phyloP scores from a whole-genome alignment of 2,329 filamentous ascomycete genomes.

The Ceratocystis cubensis region DNA sequence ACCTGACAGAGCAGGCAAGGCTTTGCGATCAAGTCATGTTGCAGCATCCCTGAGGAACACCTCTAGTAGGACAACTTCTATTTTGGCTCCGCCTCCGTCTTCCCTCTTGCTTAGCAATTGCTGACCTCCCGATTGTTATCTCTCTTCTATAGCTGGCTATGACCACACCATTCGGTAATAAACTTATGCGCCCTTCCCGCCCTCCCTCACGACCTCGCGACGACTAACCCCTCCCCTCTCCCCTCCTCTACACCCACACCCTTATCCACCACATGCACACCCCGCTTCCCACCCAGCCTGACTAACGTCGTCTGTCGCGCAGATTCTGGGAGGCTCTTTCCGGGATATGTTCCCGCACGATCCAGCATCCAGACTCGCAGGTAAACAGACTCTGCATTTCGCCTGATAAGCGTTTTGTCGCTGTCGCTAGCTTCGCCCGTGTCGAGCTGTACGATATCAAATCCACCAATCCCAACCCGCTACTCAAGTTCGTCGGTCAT shows the following conservation, averaged over 20 bases:
- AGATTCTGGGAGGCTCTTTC: constrained; percentile 98
- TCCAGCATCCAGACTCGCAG: constrained; percentile 95
- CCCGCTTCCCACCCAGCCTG: neutral
- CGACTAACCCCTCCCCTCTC: neutral
- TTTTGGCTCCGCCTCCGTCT: neutral
- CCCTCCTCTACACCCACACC: neutral
- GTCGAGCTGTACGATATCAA: constrained; percentile 99
- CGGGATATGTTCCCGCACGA: constrained; percentile 93
- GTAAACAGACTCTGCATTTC: constrained; percentile 98
- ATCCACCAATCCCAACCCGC: constrained; percentile 86
- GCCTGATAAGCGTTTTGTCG: constrained; percentile 91
- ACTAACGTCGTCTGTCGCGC: constrained; percentile 15
- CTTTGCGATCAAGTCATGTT: neutral
- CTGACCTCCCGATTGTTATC: neutral
- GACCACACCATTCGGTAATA: constrained; percentile 49
- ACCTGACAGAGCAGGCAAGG: neutral
- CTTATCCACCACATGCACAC: neutral
- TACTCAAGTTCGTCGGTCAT: constrained; percentile 91
- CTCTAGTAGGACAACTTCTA: neutral
- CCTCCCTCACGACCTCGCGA: neutral
- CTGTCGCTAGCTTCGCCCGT: constrained; percentile 64
- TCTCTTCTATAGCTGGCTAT: constrained; percentile 38
- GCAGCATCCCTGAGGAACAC: no score
- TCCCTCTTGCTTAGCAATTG: neutral
- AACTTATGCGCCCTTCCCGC: neutral